phyloP scores from a whole-genome alignment of 108 stramenopile genomes.

The Skeletonema marinoi region DNA sequence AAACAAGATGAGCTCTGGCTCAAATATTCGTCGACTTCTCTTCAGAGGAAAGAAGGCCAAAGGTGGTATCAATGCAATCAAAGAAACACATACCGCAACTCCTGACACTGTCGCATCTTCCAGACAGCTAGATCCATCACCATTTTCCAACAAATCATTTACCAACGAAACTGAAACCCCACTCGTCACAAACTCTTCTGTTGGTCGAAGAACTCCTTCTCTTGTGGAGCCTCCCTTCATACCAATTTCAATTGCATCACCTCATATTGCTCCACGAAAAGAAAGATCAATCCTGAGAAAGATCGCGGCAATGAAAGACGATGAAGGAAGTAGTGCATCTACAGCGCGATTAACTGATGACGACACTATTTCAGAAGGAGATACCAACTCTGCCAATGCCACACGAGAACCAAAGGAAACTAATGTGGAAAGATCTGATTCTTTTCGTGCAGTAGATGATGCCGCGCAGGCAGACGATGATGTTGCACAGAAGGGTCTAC shows the following conservation, averaged over 20 bases:
- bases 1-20: not conserved
- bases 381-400: not conserved
- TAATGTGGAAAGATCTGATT: not conserved
- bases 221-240: not conserved
- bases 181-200: not conserved
- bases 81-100: not conserved
- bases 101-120: not conserved
- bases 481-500: not conserved
- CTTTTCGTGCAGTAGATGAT: not conserved
- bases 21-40: not conserved
- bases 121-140: not conserved
- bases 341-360: not conserved
- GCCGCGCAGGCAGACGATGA: not conserved
- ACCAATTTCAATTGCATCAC: not conserved
- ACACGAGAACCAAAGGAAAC: not conserved
- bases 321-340: not conserved
- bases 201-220: not conserved
- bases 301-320: not conserved
- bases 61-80: not conserved
- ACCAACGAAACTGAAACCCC: not conserved
- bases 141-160: not conserved
- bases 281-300: not conserved
- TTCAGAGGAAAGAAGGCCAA: not conserved
- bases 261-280: not conserved
- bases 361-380: not conserved